Conservation (phyloP, 1,284 basidiomycete genomes). For the Rhodotorula sp. region DNA sequence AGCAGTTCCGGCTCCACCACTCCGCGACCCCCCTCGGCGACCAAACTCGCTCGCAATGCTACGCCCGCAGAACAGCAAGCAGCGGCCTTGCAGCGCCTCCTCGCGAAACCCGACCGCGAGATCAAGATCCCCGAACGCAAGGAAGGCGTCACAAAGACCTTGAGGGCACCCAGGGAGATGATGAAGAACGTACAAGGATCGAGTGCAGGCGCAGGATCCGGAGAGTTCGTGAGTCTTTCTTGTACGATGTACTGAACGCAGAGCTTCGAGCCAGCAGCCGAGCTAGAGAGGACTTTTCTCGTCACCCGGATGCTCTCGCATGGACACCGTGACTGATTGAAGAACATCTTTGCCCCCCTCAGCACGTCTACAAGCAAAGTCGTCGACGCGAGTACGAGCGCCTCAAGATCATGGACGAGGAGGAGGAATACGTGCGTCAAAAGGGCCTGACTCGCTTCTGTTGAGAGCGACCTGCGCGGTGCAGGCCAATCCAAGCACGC, state of each 20-base stretch:
- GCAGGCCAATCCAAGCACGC: background rate
- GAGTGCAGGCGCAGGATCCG: conserved; percentile 84
- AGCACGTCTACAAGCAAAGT: conserved; percentile 94
- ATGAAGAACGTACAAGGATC: conserved; percentile 98
- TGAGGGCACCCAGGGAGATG: conserved; percentile 82
- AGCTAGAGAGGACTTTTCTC: too few species aligned
- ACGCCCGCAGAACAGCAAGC: conserved; percentile 36
- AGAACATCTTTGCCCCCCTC: background rate
- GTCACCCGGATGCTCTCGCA: background rate
- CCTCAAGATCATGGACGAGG: conserved; percentile 83
- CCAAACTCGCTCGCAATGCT: conserved; percentile 17
- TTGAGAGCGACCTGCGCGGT: background rate
- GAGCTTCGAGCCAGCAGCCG: too few species aligned
- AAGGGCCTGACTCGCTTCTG: background rate
- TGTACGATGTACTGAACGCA: too few species aligned
- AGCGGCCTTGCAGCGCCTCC: conserved; percentile 65
- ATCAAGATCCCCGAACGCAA: conserved; percentile 70
- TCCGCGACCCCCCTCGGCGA: background rate
- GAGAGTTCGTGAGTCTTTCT: conserved; percentile 63
- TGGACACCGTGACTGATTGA: background rate
- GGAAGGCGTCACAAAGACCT: conserved; percentile 51
- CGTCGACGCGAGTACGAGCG: conserved; percentile 92
- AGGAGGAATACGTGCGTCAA: conserved; percentile 65
- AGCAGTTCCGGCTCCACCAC: background rate
- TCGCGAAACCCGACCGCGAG: conserved; percentile 79